Evolutionary conservation across 106 monocot species (phyloP), one percentile per base, ranked within the genome.

Genomic region (Dioscorea dumetorum): DNA sequence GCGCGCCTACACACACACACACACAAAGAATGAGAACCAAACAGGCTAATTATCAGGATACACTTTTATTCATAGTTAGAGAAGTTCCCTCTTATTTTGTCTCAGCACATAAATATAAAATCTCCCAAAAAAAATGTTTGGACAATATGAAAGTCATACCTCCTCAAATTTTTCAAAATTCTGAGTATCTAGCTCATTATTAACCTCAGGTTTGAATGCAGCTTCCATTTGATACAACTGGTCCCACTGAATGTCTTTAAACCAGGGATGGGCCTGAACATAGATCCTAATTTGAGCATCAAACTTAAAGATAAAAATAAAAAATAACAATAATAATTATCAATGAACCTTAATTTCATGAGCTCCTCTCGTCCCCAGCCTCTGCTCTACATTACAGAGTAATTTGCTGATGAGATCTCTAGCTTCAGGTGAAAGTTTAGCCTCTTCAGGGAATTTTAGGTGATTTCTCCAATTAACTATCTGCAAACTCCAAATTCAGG

Each of bases 141-240:
- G 5, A 54, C 54, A 54, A 54, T 3, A 41, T 3, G 54, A 19
- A 54, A 54, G 58, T 34, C 32, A 69, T 63, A 87, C 94, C 94
- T 95, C 95, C 83, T 95, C 95, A 80, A 95, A 95, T 58, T 95
- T 95, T 79, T 95, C 95, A 82, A 95, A 95, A 67, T 95, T 95
- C 68, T 84, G 91, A 62, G 95, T 95, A 57, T 95, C 95, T 78
- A 95, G 68, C 35, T 91, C 95, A 74, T 84, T 68, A 66, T 79
- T 88, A 48, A 95, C 95, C 71, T 91, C 91, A 68, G 95, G 95
- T 75, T 69, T 86, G 64, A 95, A 95, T 53, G 95, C 91, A 80
- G 95, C 95, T 73, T 91, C 84, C 82, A 91, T 88, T 74, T 95
- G 91, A 68, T 95, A 95, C 12, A 95, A 67, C 67, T 64, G 83